phyloP scores from a whole-genome alignment of 2,329 filamentous ascomycete genomes.

The Pseudogymnoascus verrucosus region DNA sequence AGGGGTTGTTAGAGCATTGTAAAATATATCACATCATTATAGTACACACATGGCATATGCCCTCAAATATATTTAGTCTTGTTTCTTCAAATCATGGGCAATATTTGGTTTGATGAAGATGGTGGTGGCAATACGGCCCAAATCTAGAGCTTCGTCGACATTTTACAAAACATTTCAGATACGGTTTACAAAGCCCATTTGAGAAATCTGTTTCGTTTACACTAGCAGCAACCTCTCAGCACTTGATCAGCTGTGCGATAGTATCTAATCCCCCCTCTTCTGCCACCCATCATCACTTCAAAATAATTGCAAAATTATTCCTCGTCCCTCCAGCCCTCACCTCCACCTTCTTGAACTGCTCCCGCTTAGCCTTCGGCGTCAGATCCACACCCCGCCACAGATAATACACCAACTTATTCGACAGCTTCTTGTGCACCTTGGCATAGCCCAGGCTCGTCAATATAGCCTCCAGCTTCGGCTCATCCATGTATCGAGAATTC shows the following conservation, averaged over 20 bases:
- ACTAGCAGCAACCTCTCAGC: constrained; percentile 8
- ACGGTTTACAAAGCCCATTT: background rate
- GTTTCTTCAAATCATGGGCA: background rate
- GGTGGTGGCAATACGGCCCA: background rate
- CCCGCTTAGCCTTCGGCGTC: constrained; percentile 17
- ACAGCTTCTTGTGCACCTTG: constrained; percentile 59
- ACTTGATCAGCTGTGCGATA: constrained; percentile 7
- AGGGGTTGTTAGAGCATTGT: background rate
- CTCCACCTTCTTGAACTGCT: constrained; percentile 62
- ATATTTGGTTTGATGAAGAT: background rate
- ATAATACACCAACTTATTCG: constrained; percentile 79
- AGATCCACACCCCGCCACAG: constrained; percentile 57
- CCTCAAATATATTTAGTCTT: background rate
- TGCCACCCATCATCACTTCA: constrained; percentile 35
- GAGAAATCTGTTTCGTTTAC: constrained; percentile 9
- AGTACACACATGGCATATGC: background rate
- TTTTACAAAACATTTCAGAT: background rate
- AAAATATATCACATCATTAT: background rate
- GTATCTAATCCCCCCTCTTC: background rate
- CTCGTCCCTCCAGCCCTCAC: constrained; percentile 65
- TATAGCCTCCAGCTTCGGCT: constrained; percentile 58
- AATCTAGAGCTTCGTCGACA: background rate
- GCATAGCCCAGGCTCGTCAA: constrained; percentile 71
- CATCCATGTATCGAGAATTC: constrained; percentile 85
- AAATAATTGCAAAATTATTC: constrained; percentile 85